Evolutionary conservation across 2,329 filamentous ascomycete species (phyloP), one percentile per base, ranked within the genome.

Genomic region (Chrysoporthe cubensis): DNA sequence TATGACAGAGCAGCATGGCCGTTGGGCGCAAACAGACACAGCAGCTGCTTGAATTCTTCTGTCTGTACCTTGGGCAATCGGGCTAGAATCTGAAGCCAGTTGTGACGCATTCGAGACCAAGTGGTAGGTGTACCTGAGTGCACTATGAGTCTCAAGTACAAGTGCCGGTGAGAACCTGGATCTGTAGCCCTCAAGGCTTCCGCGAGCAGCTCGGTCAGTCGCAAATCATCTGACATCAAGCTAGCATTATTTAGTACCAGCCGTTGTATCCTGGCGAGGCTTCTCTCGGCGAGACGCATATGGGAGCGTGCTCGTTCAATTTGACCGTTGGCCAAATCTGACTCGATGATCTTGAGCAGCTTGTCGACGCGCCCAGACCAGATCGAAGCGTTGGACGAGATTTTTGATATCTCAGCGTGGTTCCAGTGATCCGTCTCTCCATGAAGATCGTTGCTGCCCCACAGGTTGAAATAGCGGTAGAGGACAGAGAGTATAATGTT

Each of bases 1-100:
- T 67, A 60, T 21, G 65, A 66, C 18, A 76, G 34, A 63, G 70
- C 57, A 32, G 64, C 52, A 59, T 64, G 44, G n/a, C 67, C 67
- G 32, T 18, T 73, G 68, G 52, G 69, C 59, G 37, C 61, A 59
- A 16, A 71, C 65, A 61, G 73, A 32, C 43, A 62, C 56, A 46
- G 65, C 44, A 34, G 63, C 58, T 14, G 68, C 44, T 57, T 66
- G 54, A 68, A 70, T 34, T 46, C 52, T n/a, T 52, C 42, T 9
- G 64, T 52, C 3, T 7, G 42, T 37, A 70, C 46, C 0, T 54
- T 46, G 52, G 71, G 71, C 64, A 72, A 59, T 5, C 70, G 72
- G 50, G 74, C 73, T 21, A 76, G 65, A 42, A 73, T 66, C 42
- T 70, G 71, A 37, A 76, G 73, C 74, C 74, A 76, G 56, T 69